Conservation (phyloP, 768 basidiomycete genomes). For the Mycena albidolilacea region DNA sequence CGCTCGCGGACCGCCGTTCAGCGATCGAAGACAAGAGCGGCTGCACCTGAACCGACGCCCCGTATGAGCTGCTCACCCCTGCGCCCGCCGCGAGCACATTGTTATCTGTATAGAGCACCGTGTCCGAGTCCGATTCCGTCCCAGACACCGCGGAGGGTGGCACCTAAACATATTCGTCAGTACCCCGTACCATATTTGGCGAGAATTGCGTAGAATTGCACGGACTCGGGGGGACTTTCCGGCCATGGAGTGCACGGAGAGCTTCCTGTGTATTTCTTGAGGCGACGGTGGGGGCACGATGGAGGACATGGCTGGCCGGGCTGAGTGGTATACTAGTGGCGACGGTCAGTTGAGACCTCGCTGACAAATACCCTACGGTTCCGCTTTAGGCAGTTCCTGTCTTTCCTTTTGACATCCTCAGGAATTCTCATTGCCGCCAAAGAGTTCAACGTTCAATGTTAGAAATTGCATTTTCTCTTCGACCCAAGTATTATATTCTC, state of each 20-base stretch:
- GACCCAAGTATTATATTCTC: background rate
- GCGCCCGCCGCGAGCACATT: constrained; percentile 51
- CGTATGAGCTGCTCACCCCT: constrained; percentile 42
- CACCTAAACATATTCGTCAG: constrained; percentile 13
- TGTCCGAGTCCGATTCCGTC: constrained; percentile 91
- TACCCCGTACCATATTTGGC: background rate
- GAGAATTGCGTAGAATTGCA: background rate
- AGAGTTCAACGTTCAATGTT: background rate
- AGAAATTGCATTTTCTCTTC: background rate
- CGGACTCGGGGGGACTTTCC: constrained; percentile 59
- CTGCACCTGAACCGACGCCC: constrained; percentile 56
- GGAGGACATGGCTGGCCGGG: constrained; percentile 40
- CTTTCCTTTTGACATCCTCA: background rate
- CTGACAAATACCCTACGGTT: constrained; percentile 11
- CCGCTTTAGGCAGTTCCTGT: constrained; percentile 10
- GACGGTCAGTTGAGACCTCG: constrained; percentile 11
- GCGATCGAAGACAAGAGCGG: constrained; percentile 84
- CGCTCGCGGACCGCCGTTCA: constrained; percentile 78
- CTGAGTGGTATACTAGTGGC: background rate
- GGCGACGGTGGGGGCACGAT: constrained; percentile 80
- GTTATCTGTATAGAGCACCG: constrained; percentile 69
- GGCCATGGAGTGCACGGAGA: constrained; percentile 80
- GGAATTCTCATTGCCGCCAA: background rate
- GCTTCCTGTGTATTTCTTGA: constrained; percentile 89
- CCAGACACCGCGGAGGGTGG: constrained; percentile 65